A percentile compares a stretch with the other conserved stretches of the same genome.
Evolutionary conservation across 352 stramenopile genomes (phyloP).

Genomic region (Globisporangium apiculatum): DNA sequence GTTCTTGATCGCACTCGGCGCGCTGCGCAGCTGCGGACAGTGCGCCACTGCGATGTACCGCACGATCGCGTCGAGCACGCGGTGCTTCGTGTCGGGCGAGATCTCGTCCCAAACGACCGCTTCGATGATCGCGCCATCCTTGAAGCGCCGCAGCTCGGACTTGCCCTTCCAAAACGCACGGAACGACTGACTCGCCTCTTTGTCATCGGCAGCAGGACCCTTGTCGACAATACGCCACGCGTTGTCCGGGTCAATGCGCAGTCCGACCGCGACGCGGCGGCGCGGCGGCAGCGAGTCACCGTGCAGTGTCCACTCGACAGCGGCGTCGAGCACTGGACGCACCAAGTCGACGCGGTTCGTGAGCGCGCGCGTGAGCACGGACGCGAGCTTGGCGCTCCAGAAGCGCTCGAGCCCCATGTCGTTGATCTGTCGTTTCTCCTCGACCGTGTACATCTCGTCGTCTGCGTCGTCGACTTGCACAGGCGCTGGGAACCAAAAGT

Average conservation of each 20-base stretch:
- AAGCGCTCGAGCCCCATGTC: slow-evolving; percentile 71
- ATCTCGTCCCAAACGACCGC: slow-evolving; percentile 86
- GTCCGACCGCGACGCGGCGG: slow-evolving; percentile 66
- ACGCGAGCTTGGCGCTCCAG: slow-evolving; percentile 48
- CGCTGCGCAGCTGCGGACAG: slow-evolving; percentile 36
- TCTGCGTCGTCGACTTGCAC: slow-evolving; percentile 41
- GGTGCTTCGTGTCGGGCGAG: slow-evolving; percentile 54
- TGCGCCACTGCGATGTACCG: slow-evolving; percentile 65
- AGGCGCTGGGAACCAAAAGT: slow-evolving; percentile 69
- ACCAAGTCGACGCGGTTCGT: slow-evolving; percentile 64
- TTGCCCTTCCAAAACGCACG: slow-evolving; percentile 86
- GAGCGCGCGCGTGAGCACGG: slow-evolving; percentile 43
- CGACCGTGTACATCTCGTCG: slow-evolving; percentile 48
- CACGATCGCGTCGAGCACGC: slow-evolving; percentile 70
- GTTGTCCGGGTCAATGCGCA: slow-evolving; percentile 75
- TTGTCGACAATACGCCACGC: slow-evolving; percentile 85
- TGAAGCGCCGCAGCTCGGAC: slow-evolving; percentile 86
- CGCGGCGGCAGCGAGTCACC: slow-evolving; percentile 25
- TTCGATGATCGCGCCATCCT: slow-evolving; percentile 86
- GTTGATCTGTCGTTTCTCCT: slow-evolving; percentile 69
- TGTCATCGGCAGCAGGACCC: slow-evolving; percentile 83
- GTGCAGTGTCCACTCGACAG: slow-evolving; percentile 45
- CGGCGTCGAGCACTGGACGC: slow-evolving; percentile 34
- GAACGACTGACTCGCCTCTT: slow-evolving; percentile 55
- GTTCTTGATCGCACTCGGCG: slow-evolving; percentile 49